Conservation (phyloP, 495 filamentous ascomycete genomes). For the Aspergillus campestris region DNA sequence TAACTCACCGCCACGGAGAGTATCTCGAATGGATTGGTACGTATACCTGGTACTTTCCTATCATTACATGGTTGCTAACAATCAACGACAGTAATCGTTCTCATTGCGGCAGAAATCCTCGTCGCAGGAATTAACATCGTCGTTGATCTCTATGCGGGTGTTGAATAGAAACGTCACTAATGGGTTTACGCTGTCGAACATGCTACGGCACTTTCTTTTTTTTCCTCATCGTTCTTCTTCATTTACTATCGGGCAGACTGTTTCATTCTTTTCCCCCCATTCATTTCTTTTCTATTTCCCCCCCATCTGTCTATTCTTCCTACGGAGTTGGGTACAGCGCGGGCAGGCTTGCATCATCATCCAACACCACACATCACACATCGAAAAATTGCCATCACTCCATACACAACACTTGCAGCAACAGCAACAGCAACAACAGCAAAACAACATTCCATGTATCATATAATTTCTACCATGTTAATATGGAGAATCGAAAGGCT, state of each 20-base stretch:
- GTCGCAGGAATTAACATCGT: constrained; percentile 93
- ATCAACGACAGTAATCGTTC: constrained; percentile 62
- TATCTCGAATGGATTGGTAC: constrained; percentile 92
- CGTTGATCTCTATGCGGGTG: constrained; percentile 85
- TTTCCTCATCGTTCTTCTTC: background rate
- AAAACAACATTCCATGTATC: too few species aligned
- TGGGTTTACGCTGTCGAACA: background rate
- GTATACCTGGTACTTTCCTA: constrained; percentile 17
- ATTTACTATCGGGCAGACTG: background rate
- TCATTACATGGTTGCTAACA: constrained; percentile 4
- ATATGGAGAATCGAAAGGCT: too few species aligned
- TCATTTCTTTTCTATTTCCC: too few species aligned
- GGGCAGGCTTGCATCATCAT: too few species aligned
- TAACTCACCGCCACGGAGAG: constrained; percentile 93
- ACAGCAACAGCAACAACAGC: too few species aligned
- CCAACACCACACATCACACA: too few species aligned
- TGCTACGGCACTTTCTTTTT: background rate
- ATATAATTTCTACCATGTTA: too few species aligned
- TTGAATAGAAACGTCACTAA: constrained; percentile 42
- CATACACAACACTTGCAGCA: too few species aligned
- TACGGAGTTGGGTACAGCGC: too few species aligned
- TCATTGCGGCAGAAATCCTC: constrained; percentile 93
- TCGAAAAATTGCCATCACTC: too few species aligned
- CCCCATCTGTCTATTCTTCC: too few species aligned
- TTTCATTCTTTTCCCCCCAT: too few species aligned